Conservation (phyloP, 1,139 yeast species). For the Suhomyces chickasaworum region DNA sequence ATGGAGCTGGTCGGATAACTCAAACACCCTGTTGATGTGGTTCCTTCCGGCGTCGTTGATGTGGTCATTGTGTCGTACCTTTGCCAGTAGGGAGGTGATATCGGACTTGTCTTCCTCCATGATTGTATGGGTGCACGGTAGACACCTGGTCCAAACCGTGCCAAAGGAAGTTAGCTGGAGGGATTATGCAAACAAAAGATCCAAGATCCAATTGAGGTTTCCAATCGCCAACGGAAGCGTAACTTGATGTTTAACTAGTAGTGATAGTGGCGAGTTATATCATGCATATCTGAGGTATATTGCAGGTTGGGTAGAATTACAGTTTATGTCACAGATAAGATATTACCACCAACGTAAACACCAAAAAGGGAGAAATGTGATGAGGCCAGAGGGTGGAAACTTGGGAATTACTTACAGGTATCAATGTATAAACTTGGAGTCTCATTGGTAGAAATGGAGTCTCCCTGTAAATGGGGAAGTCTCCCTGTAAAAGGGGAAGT, state of each 20-base stretch:
- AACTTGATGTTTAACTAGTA: not conserved
- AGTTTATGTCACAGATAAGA: slow-evolving; percentile 1
- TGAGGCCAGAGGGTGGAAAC: too few species aligned
- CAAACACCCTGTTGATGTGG: slow-evolving; percentile 34
- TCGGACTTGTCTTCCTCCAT: slow-evolving; percentile 4
- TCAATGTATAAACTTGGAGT: too few species aligned
- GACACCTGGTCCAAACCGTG: not conserved
- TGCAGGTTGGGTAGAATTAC: not conserved
- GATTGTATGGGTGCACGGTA: not conserved
- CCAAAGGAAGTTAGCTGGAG: not conserved
- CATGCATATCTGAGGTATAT: not conserved
- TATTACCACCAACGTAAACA: not conserved
- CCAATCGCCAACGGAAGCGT: not conserved
- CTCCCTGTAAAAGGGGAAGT: too few species aligned
- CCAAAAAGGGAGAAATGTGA: too few species aligned
- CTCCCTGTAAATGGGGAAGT: too few species aligned
- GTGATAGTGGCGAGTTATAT: not conserved
- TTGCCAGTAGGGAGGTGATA: slow-evolving; percentile 10
- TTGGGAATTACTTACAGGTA: too few species aligned
- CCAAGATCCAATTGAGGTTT: not conserved
- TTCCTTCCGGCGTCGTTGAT: slow-evolving; percentile 22
- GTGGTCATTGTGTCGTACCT: slow-evolving; percentile 25
- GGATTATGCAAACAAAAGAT: not conserved
- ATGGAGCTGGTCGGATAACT: slow-evolving; percentile 19
- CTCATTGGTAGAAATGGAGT: too few species aligned